phyloP scores from a whole-genome alignment of 768 basidiomycete genomes.

The Podaxis mareebaensis region DNA sequence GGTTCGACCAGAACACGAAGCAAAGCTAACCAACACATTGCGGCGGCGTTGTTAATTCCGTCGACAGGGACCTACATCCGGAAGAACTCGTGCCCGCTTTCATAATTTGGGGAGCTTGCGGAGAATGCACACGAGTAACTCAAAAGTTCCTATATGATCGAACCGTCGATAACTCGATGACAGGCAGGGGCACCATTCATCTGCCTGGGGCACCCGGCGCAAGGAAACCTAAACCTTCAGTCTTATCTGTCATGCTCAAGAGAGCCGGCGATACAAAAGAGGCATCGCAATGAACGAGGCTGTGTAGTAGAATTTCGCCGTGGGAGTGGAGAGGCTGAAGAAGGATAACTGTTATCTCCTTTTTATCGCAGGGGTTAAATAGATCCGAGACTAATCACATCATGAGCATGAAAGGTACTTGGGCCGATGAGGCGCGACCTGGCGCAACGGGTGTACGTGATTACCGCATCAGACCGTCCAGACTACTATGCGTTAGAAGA shows the following conservation, averaged over 20 bases:
- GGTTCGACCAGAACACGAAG: background rate
- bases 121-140: no score
- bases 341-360: background rate
- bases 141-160: no score
- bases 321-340: background rate
- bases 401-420: background rate
- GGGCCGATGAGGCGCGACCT: background rate
- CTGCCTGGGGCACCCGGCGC: no score
- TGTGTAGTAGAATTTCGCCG: background rate
- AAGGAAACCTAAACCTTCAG: background rate
- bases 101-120: no score
- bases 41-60: no score
- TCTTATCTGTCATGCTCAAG: background rate
- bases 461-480: background rate
- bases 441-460: background rate
- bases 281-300: background rate
- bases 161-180: no score
- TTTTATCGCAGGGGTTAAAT: background rate
- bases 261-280: background rate
- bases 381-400: no score
- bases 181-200: no score
- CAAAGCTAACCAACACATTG: no score
- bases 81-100: no score
- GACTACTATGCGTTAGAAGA: background rate
- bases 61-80: background rate